A percentile compares a stretch with the other conserved stretches of the same genome.
Evolutionary conservation across 768 basidiomycete genomes (phyloP).

Genomic region (Boletus insuetus): DNA sequence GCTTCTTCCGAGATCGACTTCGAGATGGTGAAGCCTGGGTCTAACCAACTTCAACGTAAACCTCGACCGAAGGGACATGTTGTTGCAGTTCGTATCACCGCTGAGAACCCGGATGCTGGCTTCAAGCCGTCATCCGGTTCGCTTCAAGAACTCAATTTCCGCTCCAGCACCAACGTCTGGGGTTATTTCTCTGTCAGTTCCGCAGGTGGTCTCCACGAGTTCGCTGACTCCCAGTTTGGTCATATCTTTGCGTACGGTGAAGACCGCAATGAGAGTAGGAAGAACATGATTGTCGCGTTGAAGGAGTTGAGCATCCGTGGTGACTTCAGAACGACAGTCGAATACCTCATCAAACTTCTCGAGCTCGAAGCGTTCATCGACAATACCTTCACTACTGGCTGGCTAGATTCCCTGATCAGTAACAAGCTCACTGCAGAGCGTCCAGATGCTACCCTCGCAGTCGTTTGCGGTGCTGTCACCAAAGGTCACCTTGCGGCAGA

Average conservation of each 20-base stretch:
- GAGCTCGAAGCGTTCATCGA: constrained; percentile 95
- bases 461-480: constrained; percentile 93
- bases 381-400: constrained; percentile 97
- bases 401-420: constrained; percentile 97
- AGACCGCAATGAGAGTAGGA: constrained; percentile 90
- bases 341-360: constrained; percentile 97
- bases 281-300: constrained; percentile 99
- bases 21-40: constrained; percentile 88
- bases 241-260: constrained; percentile 99
- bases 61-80: constrained; percentile 98
- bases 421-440: constrained; percentile 97
- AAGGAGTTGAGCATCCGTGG: constrained; percentile 99
- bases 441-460: constrained; percentile 88
- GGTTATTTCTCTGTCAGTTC: constrained; percentile 98
- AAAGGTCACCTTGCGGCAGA: constrained; percentile 92
- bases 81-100: constrained; percentile 98
- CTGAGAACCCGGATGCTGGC: constrained; percentile 98
- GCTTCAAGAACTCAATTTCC: constrained; percentile 98
- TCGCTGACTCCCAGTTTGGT: constrained; percentile 98
- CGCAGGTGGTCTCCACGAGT: constrained; percentile 96
- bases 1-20: constrained; percentile 94
- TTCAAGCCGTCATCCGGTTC: constrained; percentile 99
- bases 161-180: constrained; percentile 99
- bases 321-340: constrained; percentile 97
- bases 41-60: constrained; percentile 86